Evolutionary conservation across 2,329 filamentous ascomycete species (phyloP).

Genomic region (Talaromyces funiculosus): DNA sequence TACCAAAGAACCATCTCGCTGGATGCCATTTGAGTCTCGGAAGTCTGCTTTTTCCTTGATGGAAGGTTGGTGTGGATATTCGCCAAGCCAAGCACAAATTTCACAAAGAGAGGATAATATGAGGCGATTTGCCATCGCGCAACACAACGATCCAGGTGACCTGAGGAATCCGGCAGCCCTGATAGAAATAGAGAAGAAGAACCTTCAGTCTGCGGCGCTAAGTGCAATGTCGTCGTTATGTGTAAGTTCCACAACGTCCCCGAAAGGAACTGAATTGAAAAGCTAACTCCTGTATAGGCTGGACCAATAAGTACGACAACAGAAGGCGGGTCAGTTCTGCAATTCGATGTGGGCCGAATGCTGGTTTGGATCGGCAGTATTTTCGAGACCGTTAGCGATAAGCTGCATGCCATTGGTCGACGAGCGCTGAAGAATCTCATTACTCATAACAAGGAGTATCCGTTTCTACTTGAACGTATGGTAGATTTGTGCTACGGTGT

Average conservation of each 20-base stretch:
- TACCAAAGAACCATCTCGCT: conserved; percentile 76
- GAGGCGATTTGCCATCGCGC: conserved; percentile 75
- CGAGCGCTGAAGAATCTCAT: conserved; percentile 86
- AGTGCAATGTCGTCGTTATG: conserved; percentile 95
- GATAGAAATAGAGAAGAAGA: conserved; percentile 95
- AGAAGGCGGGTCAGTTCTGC: conserved; percentile 77
- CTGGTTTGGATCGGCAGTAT: conserved; percentile 93
- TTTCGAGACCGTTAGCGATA: conserved; percentile 85
- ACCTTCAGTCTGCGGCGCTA: conserved; percentile 80
- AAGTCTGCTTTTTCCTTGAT: conserved; percentile 94
- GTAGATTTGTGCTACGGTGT: conserved; percentile 86
- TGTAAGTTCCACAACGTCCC: conserved; percentile 47
- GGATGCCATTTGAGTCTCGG: conserved; percentile 95
- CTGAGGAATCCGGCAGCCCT: conserved; percentile 75
- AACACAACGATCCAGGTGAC: conserved; percentile 66
- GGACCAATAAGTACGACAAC: conserved; percentile 79
- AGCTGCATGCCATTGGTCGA: conserved; percentile 83
- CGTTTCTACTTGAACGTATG: conserved; percentile 79
- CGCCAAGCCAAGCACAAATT: conserved; percentile 80
- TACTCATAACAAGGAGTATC: conserved; percentile 79
- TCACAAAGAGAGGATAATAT: conserved; percentile 78
- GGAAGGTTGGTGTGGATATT: conserved; percentile 99
- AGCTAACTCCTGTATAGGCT: conserved; percentile 27
- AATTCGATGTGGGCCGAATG: conserved; percentile 90
- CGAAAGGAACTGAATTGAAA: background rate